phyloP scores from a whole-genome alignment of 192 early-diverging fungal species.

The Jimgerdemannia lactiflua region DNA sequence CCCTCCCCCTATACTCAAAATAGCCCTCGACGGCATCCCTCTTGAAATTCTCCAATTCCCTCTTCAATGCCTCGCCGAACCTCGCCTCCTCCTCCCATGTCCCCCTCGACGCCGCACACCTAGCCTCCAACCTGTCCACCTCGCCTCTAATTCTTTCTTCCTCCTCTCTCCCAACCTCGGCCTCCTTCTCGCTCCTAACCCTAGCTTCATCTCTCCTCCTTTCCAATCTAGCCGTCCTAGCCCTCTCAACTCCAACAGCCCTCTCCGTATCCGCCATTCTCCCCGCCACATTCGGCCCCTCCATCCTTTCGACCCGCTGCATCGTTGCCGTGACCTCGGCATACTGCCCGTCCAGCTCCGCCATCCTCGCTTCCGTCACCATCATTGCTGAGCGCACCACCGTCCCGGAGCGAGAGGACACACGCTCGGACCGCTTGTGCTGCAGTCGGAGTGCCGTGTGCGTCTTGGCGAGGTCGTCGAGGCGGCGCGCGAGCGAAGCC shows the following conservation, averaged over 20 bases:
- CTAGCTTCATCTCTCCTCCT: background rate
- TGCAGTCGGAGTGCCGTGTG: background rate
- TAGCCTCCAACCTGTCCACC: slow-evolving; percentile 3
- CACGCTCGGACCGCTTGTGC: background rate
- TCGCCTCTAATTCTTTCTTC: background rate
- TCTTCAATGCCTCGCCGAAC: slow-evolving; percentile 6
- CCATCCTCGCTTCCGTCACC: background rate
- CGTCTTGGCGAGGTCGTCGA: background rate
- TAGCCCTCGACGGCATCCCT: background rate
- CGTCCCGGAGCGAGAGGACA: background rate
- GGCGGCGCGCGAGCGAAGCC: too few relatives aligned
- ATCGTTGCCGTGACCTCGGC: background rate
- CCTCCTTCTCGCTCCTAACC: background rate
- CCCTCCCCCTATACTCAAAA: background rate
- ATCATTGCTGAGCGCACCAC: background rate
- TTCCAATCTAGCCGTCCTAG: slow-evolving; percentile 2
- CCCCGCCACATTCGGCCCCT: background rate
- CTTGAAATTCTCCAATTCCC: slow-evolving; percentile 1
- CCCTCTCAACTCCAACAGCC: slow-evolving; percentile 19
- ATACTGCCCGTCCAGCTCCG: background rate
- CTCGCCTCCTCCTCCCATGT: slow-evolving; percentile 9
- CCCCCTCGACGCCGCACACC: background rate
- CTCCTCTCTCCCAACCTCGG: background rate
- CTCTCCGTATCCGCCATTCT: slow-evolving; percentile 14
- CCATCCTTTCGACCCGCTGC: background rate